Percentiles rank a stretch among this genome's conserved stretches.
phyloP scores from a whole-genome alignment of 2,329 filamentous ascomycete species.

The Talaromyces sp. region DNA sequence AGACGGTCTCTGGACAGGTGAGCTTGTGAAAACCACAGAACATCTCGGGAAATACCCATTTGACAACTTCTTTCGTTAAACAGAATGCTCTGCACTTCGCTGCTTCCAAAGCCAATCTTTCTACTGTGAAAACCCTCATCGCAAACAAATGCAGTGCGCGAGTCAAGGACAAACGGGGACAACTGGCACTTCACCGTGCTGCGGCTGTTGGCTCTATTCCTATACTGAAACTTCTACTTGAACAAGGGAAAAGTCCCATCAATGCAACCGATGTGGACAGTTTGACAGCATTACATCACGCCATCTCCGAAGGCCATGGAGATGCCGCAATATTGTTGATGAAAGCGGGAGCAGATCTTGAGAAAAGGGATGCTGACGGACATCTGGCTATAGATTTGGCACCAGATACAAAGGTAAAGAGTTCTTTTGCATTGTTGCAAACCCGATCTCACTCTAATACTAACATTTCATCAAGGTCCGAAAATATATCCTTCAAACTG shows the following conservation, averaged over 20 bases:
- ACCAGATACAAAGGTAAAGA: constrained; percentile 73
- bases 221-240: constrained; percentile 73
- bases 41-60: neutral
- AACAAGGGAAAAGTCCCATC: constrained; percentile 69
- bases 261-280: constrained; percentile 79
- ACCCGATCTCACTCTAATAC: neutral
- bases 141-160: constrained; percentile 70
- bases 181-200: constrained; percentile 84
- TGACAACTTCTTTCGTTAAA: neutral
- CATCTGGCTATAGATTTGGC: constrained; percentile 72
- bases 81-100: constrained; percentile 88
- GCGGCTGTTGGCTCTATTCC: constrained; percentile 86
- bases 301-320: constrained; percentile 56
- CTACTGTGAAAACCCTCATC: constrained; percentile 73
- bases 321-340: constrained; percentile 79
- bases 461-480: constrained; percentile 52
- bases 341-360: constrained; percentile 76
- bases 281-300: constrained; percentile 83
- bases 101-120: constrained; percentile 82
- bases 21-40: neutral
- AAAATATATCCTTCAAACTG: constrained; percentile 69
- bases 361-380: constrained; percentile 70
- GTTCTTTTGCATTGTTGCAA: neutral
- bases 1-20: constrained; percentile 41
- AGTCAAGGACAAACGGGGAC: constrained; percentile 79